These are phyloP conservation scores for Ilex aquifolium DNA, from an alignment of 257 asterid genomes.

Conservation along the genomic window DNA sequence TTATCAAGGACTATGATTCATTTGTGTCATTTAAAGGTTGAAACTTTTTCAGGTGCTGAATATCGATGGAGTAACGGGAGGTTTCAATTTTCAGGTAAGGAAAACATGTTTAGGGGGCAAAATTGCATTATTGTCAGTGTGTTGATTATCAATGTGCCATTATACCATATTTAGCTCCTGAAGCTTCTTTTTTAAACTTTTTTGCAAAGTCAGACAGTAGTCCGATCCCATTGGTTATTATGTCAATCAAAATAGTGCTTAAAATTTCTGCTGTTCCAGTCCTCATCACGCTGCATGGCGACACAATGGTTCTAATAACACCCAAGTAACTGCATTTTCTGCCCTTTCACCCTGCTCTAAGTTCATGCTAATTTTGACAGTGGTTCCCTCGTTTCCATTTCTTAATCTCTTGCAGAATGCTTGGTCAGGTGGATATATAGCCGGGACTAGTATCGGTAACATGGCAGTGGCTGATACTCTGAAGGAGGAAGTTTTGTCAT, in stretches of 20 bases:
- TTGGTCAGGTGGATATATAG: slow-evolving; percentile 92
- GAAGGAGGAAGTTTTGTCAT: slow-evolving; percentile 3
- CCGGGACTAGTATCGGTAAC: slow-evolving; percentile 75
- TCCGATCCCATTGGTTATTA: too few species aligned
- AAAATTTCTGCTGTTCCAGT: too few species aligned
- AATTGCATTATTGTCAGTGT: not conserved
- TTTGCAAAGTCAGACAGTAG: not conserved
- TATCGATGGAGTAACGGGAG: slow-evolving; percentile 87
- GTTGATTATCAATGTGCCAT: not conserved
- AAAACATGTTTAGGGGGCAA: not conserved
- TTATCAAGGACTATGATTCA: not conserved
- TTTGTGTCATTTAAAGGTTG: slow-evolving; percentile 11
- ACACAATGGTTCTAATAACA: too few species aligned
- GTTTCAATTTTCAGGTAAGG: slow-evolving; percentile 90
- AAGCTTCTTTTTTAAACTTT: not conserved
- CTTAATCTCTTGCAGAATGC: slow-evolving; percentile 59
- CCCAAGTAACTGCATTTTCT: not conserved
- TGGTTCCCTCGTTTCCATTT: not conserved
- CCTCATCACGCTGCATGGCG: too few species aligned
- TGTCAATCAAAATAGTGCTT: too few species aligned
- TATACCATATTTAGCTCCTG: too few species aligned
- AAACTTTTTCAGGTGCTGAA: slow-evolving; percentile 56
- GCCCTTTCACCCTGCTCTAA: not conserved
- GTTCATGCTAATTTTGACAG: not conserved
- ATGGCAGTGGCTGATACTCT: slow-evolving; percentile 27